These are phyloP conservation scores for Thelephora ganbajun DNA, from an alignment of 768 basidiomycete genomes.

Conservation along the genomic window DNA sequence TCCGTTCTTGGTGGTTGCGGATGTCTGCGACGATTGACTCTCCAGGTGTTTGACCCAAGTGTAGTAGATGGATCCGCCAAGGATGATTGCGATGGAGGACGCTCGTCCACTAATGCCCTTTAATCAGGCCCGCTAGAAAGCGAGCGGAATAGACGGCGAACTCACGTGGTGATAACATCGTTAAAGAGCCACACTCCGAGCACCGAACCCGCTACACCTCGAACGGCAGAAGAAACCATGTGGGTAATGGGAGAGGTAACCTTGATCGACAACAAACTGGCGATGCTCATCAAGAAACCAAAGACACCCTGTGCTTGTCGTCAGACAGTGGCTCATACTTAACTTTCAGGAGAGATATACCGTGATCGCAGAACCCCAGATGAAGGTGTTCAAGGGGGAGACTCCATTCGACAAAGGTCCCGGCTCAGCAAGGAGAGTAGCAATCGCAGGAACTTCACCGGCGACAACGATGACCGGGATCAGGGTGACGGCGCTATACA, in stretches of 20 bases:
- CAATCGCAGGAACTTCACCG: conserved; percentile 59
- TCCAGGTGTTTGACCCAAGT: conserved; percentile 81
- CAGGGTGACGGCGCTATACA: conserved; percentile 61
- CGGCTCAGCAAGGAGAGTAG: conserved; percentile 41
- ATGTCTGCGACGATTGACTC: conserved; percentile 25
- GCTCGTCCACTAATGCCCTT: conserved; percentile 52
- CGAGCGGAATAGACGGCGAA: conserved; percentile 6
- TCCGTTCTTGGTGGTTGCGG: conserved; percentile 9
- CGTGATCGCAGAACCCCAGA: conserved; percentile 70
- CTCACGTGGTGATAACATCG: conserved; percentile 70
- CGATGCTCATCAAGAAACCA: conserved; percentile 92
- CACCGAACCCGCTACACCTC: conserved; percentile 84
- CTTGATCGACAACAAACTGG: conserved; percentile 87
- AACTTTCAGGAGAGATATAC: conserved; percentile 25
- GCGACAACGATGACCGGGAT: conserved; percentile 58
- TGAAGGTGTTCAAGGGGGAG: conserved; percentile 45
- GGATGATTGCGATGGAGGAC: conserved; percentile 68
- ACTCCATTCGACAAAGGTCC: conserved; percentile 24
- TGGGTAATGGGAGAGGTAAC: conserved; percentile 96
- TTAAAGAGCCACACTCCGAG: conserved; percentile 70
- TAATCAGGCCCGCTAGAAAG: conserved; percentile 3
- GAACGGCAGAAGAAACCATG: conserved; percentile 92
- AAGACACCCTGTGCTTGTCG: conserved; percentile 45
- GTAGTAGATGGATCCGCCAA: conserved; percentile 72
- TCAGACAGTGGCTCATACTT: neutral